These are phyloP conservation scores for Lignosus rhinocerotis DNA, from an alignment of 1,284 basidiomycete genomes.

Conservation along the genomic window DNA sequence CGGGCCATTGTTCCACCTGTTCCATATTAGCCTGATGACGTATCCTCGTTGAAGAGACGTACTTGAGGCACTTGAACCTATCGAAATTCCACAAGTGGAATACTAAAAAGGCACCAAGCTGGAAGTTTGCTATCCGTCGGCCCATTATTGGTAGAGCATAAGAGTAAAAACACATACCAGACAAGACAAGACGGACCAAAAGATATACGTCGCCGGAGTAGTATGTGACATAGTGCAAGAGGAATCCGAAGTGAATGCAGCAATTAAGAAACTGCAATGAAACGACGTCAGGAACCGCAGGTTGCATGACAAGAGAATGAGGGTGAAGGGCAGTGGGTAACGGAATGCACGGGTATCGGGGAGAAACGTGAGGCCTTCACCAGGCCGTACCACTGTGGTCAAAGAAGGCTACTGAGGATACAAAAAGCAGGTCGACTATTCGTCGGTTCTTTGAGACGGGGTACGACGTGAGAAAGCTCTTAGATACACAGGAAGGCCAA, in stretches of 20 bases:
- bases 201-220: slow-evolving; percentile 57
- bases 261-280: neutral
- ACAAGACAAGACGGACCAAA: slow-evolving; percentile 58
- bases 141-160: neutral
- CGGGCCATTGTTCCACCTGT: slow-evolving; percentile 68
- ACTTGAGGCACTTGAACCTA: slow-evolving; percentile 71
- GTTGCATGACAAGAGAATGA: neutral
- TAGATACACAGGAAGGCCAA: no score
- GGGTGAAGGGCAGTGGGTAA: no score
- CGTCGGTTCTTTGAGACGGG: no score
- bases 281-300: neutral
- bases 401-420: no score
- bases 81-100: slow-evolving; percentile 80
- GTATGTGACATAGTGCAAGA: slow-evolving; percentile 56
- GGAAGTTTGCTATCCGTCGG: neutral
- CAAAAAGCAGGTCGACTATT: no score
- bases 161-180: slow-evolving; percentile 41
- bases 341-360: no score
- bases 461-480: no score
- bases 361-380: no score
- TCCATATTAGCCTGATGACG: neutral
- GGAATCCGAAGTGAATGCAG: neutral
- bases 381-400: no score
- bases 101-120: slow-evolving; percentile 65
- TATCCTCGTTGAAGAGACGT: slow-evolving; percentile 23